Percentiles rank a stretch among this genome's conserved stretches.
These are phyloP conservation scores for Termitomyces sp. DNA, from an alignment of 1,284 basidiomycete genomes.

Conservation along the genomic window DNA sequence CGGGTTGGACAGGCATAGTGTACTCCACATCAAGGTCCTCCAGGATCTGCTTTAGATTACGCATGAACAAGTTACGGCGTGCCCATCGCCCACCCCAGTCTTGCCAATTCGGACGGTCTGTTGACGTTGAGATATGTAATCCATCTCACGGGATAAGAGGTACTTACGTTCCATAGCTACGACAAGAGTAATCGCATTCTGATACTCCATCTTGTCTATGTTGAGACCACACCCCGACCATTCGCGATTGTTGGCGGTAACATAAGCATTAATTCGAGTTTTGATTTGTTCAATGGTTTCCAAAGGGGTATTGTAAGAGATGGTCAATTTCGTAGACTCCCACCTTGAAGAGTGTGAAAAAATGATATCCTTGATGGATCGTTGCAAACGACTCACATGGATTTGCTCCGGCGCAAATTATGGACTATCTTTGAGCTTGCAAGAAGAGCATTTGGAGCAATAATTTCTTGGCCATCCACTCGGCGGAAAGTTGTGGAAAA, in stretches of 20 bases:
- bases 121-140: background rate
- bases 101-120: conserved; percentile 82
- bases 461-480: conserved; percentile 75
- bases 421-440: conserved; percentile 73
- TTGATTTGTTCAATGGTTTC: conserved; percentile 67
- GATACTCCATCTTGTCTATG: conserved; percentile 74
- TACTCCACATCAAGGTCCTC: conserved; percentile 73
- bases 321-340: conserved; percentile 66
- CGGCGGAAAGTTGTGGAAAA: conserved; percentile 79
- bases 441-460: conserved; percentile 77
- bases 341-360: conserved; percentile 46
- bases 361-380: background rate
- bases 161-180: conserved; percentile 74
- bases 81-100: conserved; percentile 80
- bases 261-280: conserved; percentile 53
- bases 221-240: conserved; percentile 62
- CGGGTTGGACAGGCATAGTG: conserved; percentile 66
- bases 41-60: conserved; percentile 60
- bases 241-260: conserved; percentile 66
- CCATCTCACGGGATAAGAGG: background rate
- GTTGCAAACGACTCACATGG: conserved; percentile 46
- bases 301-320: conserved; percentile 64
- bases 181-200: conserved; percentile 63
- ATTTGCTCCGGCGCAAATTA: conserved; percentile 69
- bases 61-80: conserved; percentile 68